Evolutionary conservation across 208 protist genomes (phyloP), one percentile per base, ranked within the genome.

Genomic region (Borovskyia barvae): DNA sequence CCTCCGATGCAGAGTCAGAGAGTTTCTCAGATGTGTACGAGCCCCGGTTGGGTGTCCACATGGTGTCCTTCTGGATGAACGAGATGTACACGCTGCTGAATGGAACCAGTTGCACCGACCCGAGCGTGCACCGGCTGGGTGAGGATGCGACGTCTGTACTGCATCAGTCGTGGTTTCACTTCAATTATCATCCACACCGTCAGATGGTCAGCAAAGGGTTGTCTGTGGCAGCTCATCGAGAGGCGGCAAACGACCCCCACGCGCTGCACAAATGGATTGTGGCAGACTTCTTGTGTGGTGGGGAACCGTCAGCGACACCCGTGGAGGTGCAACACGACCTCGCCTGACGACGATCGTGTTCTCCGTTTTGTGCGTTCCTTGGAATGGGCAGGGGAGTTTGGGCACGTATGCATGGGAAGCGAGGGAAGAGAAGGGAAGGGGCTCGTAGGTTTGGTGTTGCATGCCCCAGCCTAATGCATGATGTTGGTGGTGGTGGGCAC

Each of bases 31-130:
- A 87, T 48, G 76, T 91, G 47, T 59, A 67, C 14, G 93, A 98
- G 48, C 19, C 33, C 0, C 33, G 61, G 4, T 49, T 97, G 5
- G 96, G 95, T 2, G 50, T 98, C 14, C 55, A 84, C 5, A 40
- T 97, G 2, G 93, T 90, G 32, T 97, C 97, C 40, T 75, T 80
- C 52, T 98, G 97, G 73, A 97, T 95, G 24, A 89, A 85, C 50
- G 82, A 96, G 65, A 91, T 87, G 30, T 68, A 96, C 22, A 6
- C 39, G 15, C 42, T 94, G 52, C 69, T 97, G 30, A 71, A 88
- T 25, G 55, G 67, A 24, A 78, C 80, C 6, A 81, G 72, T 54
- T 93, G 87, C 71, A 55, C 37, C 29, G 40, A 72, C 24, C 39
- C 47, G n/a, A 20, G 24, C 15, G 33, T 52, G 20, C 43, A 33